Percentiles rank a stretch among this genome's conserved stretches.
Evolutionary conservation across 331 rosid genomes (phyloP).

Genomic region (Dryas integrifolia): DNA sequence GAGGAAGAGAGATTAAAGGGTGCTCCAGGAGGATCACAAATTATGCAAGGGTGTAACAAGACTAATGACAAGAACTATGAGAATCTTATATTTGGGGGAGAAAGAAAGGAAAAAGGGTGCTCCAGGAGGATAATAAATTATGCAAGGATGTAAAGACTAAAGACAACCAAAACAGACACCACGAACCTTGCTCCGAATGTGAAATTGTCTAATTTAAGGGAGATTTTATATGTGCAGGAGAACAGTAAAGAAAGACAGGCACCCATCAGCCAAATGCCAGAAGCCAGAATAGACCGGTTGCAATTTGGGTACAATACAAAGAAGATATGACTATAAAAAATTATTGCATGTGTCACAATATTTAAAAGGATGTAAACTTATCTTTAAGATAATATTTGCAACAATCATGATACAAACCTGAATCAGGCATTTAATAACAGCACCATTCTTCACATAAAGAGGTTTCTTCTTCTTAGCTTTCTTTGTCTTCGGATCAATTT

Average conservation of each 20-base stretch:
- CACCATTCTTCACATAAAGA: slow-evolving; percentile 91
- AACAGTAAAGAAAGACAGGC: neutral
- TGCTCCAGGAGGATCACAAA: too few relatives aligned
- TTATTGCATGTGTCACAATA: neutral
- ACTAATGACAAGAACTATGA: too few relatives aligned
- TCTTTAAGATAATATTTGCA: neutral
- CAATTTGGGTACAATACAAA: neutral
- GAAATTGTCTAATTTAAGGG: too few relatives aligned
- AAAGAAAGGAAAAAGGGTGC: too few relatives aligned
- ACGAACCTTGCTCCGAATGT: too few relatives aligned
- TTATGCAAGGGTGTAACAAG: too few relatives aligned
- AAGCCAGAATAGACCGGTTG: neutral
- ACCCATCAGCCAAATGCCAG: neutral
- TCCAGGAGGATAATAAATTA: too few relatives aligned
- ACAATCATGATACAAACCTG: slow-evolving; percentile 54
- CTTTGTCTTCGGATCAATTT: slow-evolving; percentile 87
- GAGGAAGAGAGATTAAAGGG: neutral
- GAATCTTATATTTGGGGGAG: too few relatives aligned
- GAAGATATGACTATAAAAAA: neutral
- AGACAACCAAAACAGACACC: neutral
- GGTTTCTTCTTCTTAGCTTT: slow-evolving; percentile 77
- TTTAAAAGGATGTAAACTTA: neutral
- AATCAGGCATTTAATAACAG: slow-evolving; percentile 69
- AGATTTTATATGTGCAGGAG: too few relatives aligned
- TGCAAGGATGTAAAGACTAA: neutral